Conservation (phyloP, 805 yeast species). For the Spathaspora passalidarum region DNA sequence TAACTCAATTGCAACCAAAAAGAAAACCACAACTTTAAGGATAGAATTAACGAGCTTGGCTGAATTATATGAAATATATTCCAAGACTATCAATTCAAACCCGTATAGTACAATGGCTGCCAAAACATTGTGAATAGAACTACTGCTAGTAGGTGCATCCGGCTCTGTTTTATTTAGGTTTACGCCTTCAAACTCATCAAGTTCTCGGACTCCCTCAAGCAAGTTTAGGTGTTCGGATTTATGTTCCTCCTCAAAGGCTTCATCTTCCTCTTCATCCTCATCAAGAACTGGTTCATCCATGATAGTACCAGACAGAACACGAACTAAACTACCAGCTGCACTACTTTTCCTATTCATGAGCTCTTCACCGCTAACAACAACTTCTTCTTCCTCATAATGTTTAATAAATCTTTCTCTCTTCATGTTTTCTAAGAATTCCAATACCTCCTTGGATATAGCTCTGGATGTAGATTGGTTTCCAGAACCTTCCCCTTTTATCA, state of each 20-base stretch:
- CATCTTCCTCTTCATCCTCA: slow-evolving; percentile 6
- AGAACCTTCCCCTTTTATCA: slow-evolving; percentile 26
- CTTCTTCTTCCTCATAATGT: not conserved
- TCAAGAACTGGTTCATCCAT: not conserved
- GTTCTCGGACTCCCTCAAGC: not conserved
- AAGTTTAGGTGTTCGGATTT: slow-evolving; percentile 9
- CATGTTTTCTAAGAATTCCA: slow-evolving; percentile 20
- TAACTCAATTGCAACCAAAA: not conserved
- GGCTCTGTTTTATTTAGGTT: not conserved
- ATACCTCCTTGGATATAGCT: slow-evolving; percentile 14
- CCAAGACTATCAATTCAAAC: slow-evolving; percentile 5
- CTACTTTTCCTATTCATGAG: not conserved
- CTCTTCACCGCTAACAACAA: not conserved
- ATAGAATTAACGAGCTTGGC: slow-evolving; percentile 4
- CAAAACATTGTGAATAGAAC: not conserved
- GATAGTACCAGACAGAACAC: not conserved
- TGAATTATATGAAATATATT: slow-evolving; percentile 3
- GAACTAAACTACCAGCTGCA: not conserved
- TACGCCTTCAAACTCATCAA: not conserved
- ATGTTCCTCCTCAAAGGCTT: slow-evolving; percentile 2
- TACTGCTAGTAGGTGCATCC: not conserved
- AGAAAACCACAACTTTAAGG: slow-evolving; percentile 1
- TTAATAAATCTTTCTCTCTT: slow-evolving; percentile 13
- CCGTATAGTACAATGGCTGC: slow-evolving; percentile 1
- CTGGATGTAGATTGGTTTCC: slow-evolving; percentile 6